These are phyloP conservation scores for Globisporangium uncinulatum DNA, from an alignment of 352 stramenopile species.

Conservation along the genomic window DNA sequence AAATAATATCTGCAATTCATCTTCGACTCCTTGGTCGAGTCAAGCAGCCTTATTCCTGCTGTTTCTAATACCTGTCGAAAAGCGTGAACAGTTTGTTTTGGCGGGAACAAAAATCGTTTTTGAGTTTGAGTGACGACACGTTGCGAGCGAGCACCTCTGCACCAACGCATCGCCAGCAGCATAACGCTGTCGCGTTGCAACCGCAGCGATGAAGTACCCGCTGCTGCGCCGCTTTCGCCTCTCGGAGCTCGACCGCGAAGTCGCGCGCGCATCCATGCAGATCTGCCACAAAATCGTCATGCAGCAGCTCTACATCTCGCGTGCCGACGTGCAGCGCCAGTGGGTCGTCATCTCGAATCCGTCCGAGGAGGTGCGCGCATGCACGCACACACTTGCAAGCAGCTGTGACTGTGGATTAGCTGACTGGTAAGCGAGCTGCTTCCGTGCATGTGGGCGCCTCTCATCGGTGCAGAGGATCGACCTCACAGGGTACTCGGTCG, in stretches of 20 bases:
- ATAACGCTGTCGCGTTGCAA: not conserved
- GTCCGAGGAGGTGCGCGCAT: slow-evolving; percentile 34
- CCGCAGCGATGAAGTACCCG: slow-evolving; percentile 47
- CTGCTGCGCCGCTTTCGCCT: slow-evolving; percentile 61
- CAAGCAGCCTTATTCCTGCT: not conserved
- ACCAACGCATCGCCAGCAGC: not conserved
- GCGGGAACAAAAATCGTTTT: slow-evolving; percentile 2
- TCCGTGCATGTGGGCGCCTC: not conserved
- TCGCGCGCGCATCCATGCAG: slow-evolving; percentile 73
- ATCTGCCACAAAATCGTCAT: slow-evolving; percentile 83
- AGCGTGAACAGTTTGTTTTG: slow-evolving; percentile 1
- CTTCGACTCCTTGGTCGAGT: not conserved
- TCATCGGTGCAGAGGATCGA: slow-evolving; percentile 32
- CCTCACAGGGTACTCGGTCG: slow-evolving; percentile 59
- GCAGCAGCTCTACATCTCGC: slow-evolving; percentile 84
- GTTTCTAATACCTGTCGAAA: not conserved
- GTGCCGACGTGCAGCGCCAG: slow-evolving; percentile 59
- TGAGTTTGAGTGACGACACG: not conserved
- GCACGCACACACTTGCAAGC: not conserved
- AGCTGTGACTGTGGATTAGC: too few species aligned
- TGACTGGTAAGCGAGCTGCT: not conserved
- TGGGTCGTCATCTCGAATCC: slow-evolving; percentile 84
- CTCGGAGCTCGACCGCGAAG: slow-evolving; percentile 51
- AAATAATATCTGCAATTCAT: not conserved
- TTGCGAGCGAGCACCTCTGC: not conserved